These are phyloP conservation scores for Zasmidium cellare DNA, from an alignment of 2,329 filamentous ascomycete species.

Conservation along the genomic window DNA sequence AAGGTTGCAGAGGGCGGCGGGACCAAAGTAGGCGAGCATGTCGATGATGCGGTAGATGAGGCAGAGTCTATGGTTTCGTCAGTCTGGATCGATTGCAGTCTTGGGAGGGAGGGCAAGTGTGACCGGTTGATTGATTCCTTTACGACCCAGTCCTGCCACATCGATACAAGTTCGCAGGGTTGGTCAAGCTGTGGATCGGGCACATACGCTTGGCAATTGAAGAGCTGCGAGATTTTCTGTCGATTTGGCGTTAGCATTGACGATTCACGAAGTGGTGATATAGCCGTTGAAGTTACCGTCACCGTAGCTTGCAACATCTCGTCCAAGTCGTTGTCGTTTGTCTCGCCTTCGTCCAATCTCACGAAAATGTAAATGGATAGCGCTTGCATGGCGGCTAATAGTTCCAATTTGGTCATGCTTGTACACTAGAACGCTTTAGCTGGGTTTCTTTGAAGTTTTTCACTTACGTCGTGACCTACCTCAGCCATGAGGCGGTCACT, in stretches of 20 bases:
- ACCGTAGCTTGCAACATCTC: slow-evolving; percentile 38
- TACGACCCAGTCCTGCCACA: slow-evolving; percentile 2
- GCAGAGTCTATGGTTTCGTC: slow-evolving; percentile 34
- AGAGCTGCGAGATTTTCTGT: background rate
- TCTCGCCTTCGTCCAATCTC: slow-evolving; percentile 44
- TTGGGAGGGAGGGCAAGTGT: background rate
- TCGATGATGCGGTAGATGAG: slow-evolving; percentile 44
- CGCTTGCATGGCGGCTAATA: slow-evolving; percentile 47
- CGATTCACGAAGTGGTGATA: no score
- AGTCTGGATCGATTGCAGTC: background rate
- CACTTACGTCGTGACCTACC: no score
- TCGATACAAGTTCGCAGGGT: background rate
- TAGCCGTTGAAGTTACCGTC: slow-evolving; percentile 30
- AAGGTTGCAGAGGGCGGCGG: slow-evolving; percentile 39
- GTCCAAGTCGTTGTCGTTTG: slow-evolving; percentile 45
- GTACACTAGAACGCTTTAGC: slow-evolving; percentile 26
- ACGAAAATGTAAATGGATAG: slow-evolving; percentile 45
- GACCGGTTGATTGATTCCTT: slow-evolving; percentile 7
- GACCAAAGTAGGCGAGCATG: slow-evolving; percentile 47
- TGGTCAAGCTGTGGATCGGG: background rate
- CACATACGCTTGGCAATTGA: background rate
- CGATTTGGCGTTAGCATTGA: no score
- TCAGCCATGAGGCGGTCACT: slow-evolving; percentile 39
- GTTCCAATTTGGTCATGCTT: slow-evolving; percentile 38
- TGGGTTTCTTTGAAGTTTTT: no score